phyloP scores from a whole-genome alignment of 805 yeast species.

The Candida tammaniensis region DNA sequence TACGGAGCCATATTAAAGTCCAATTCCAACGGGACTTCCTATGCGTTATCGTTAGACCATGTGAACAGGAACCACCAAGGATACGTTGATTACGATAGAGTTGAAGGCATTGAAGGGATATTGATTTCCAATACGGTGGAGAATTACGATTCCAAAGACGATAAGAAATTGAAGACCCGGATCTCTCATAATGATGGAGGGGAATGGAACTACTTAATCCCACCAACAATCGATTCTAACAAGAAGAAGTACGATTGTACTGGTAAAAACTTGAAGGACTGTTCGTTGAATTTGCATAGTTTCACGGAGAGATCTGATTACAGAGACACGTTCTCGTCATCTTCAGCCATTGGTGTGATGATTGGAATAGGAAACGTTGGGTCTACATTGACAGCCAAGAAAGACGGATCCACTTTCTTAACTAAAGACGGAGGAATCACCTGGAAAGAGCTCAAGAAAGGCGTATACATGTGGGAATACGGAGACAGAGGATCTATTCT shows the following conservation, averaged over 20 bases:
- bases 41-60: conserved; percentile 60
- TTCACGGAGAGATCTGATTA: conserved; percentile 82
- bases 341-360: conserved; percentile 85
- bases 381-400: conserved; percentile 45
- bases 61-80: conserved; percentile 77
- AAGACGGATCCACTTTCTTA: conserved; percentile 60
- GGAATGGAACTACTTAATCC: conserved; percentile 68
- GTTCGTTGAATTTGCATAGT: conserved; percentile 85
- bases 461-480: conserved; percentile 87
- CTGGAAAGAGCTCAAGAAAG: conserved; percentile 78
- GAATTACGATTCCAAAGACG: conserved; percentile 26
- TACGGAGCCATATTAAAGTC: conserved; percentile 83
- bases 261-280: conserved; percentile 49
- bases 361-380: conserved; percentile 96
- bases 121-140: conserved; percentile 74
- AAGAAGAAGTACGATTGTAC: conserved; percentile 57
- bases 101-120: conserved; percentile 83
- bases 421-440: conserved; percentile 89
- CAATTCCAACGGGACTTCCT: conserved; percentile 87
- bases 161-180: conserved; percentile 61
- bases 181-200: conserved; percentile 92
- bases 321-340: conserved; percentile 83
- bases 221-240: conserved; percentile 65
- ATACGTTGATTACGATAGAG: conserved; percentile 83
- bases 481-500: conserved; percentile 93